Base-by-base conservation (phyloP, 768 basidiomycete species). In the Kockovaella imperatae region DNA sequence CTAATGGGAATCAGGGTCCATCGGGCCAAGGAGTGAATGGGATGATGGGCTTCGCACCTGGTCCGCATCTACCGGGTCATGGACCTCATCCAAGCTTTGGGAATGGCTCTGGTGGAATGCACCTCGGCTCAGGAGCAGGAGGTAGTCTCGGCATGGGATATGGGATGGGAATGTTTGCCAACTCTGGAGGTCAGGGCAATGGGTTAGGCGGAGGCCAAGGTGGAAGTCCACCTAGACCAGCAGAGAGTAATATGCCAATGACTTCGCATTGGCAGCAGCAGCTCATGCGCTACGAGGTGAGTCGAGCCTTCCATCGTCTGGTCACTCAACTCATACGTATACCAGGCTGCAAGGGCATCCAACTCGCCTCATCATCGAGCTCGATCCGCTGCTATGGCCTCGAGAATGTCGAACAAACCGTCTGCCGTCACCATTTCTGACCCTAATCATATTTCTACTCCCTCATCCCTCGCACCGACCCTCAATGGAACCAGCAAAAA, bases 291-390 rank as follows among this genome's bases (percentile, higher is more conserved):
- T 90, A 82, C 69, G 88, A 93, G 76, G 90, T 89, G 69, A 62
- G 84, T 80, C 49, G 21, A 43, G 30, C 56, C 47, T 51, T 42
- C 7, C 20, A 15, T 28, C 38, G 42, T 42, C 54, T 42, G 50
- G 56, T 57, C n/a, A 54, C 47, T 53, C 47, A 32, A 15, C 25
- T 24, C 14, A 32, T 23, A 34, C 35, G 29, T 21, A 20, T 5
- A 50, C 2, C 49, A 90, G 87, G 81, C 87, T 75, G 80, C 85
- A 53, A 83, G 93, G 61, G 79, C 82, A 28, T 83, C 87, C 21
- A 82, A 84, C 49, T 84, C 86, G 2, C 87, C 89, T 0, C 90
- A 96, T 69, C 90, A 95, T 66, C 83, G 93, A 45, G 95, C 95
- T 11, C 79, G 91, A 40, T 84, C 88, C n/a, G 91, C 85, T 52